Percentiles rank a stretch among this genome's conserved stretches.
Evolutionary conservation across 345 rosid species (phyloP).

Genomic region (Eucalyptus victrix): DNA sequence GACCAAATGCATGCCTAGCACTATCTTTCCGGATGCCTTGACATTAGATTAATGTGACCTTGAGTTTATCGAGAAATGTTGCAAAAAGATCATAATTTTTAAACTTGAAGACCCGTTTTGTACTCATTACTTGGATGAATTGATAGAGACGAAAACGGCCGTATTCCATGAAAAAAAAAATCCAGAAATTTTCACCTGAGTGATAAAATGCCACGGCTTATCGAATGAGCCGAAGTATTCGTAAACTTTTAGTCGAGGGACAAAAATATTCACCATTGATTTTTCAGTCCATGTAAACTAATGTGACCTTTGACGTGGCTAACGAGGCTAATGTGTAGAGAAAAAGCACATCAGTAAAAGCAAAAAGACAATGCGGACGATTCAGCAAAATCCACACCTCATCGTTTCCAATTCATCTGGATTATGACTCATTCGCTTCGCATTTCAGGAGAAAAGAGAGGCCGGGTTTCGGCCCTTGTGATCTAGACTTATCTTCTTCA

Average conservation of each 20-base stretch:
- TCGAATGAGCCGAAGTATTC: background rate
- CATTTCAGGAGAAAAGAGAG: background rate
- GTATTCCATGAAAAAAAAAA: background rate
- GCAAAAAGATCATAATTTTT: background rate
- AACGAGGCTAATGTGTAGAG: background rate
- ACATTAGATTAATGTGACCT: background rate
- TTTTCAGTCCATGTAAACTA: background rate
- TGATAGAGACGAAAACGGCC: background rate
- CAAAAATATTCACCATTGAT: background rate
- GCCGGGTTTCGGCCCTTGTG: background rate
- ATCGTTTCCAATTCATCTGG: background rate
- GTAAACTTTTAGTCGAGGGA: slow-evolving; percentile 7
- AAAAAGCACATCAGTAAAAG: background rate
- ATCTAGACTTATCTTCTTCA: background rate
- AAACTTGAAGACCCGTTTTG: background rate
- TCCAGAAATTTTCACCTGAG: background rate
- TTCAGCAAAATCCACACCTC: background rate
- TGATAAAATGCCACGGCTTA: background rate
- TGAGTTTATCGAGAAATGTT: background rate
- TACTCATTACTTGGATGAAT: background rate
- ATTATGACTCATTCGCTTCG: background rate
- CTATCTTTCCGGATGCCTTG: background rate
- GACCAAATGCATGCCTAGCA: background rate
- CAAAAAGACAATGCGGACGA: background rate
- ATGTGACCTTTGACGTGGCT: background rate